Percentiles rank a stretch among this genome's conserved stretches.
phyloP scores from a whole-genome alignment of 2,329 filamentous ascomycete species.

The Cladosporium sp. region DNA sequence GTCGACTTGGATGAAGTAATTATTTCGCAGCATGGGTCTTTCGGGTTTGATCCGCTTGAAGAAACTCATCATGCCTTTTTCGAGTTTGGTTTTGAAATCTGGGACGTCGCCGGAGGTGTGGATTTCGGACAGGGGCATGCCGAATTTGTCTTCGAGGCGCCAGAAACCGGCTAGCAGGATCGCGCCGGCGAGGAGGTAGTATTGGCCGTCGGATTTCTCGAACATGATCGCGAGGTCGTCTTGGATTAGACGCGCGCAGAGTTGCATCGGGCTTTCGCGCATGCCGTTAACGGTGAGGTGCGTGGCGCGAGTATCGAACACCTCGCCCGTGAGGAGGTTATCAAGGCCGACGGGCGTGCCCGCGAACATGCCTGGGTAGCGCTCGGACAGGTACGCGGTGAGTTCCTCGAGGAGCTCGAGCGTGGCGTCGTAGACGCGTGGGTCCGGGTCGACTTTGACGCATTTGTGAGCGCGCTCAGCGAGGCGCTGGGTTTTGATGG shows the following conservation, averaged over 20 bases:
- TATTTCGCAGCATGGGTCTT: slow-evolving; percentile 68
- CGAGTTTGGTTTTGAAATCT: slow-evolving; percentile 68
- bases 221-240: slow-evolving; percentile 86
- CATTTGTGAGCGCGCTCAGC: slow-evolving; percentile 66
- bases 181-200: slow-evolving; percentile 75
- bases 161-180: slow-evolving; percentile 81
- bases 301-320: slow-evolving; percentile 65
- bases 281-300: slow-evolving; percentile 50
- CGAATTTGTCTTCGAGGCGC: slow-evolving; percentile 77
- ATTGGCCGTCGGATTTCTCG: slow-evolving; percentile 72
- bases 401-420: slow-evolving; percentile 77
- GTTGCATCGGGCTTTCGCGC: slow-evolving; percentile 75
- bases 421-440: slow-evolving; percentile 60
- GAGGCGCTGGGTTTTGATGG: slow-evolving; percentile 69
- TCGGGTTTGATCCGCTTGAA: slow-evolving; percentile 71
- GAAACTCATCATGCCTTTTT: slow-evolving; percentile 79
- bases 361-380: slow-evolving; percentile 71
- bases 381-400: slow-evolving; percentile 66
- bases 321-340: slow-evolving; percentile 71
- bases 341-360: slow-evolving; percentile 65
- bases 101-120: slow-evolving; percentile 78
- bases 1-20: slow-evolving; percentile 88
- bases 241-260: slow-evolving; percentile 70
- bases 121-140: slow-evolving; percentile 76
- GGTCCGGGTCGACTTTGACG: slow-evolving; percentile 66